phyloP scores from a whole-genome alignment of 129 eudicot genomes.

The Tagetes erecta region DNA sequence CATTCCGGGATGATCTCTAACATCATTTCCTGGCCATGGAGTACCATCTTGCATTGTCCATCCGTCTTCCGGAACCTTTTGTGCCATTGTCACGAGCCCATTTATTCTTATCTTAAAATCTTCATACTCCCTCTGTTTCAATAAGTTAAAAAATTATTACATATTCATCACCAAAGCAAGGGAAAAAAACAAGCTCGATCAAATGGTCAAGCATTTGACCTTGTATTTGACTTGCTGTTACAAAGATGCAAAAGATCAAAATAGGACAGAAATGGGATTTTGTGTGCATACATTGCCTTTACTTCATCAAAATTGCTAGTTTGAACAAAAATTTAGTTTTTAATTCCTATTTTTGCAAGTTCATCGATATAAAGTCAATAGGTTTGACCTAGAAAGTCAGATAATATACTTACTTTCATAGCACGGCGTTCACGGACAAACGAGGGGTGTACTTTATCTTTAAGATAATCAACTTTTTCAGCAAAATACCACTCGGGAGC shows the following conservation, averaged over 20 bases:
- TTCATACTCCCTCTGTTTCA: constrained; percentile 83
- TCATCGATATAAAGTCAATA: neutral
- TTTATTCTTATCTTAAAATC: constrained; percentile 86
- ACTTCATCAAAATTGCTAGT: neutral
- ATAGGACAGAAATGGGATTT: no score
- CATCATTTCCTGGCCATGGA: constrained; percentile 92
- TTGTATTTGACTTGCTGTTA: neutral
- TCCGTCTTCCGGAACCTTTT: constrained; percentile 92
- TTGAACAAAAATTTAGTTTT: neutral
- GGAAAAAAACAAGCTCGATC: neutral
- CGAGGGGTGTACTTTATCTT: constrained; percentile 83
- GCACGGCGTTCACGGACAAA: constrained; percentile 97
- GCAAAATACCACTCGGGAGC: constrained; percentile 97
- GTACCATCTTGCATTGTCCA: constrained; percentile 99
- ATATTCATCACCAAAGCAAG: constrained; percentile 4
- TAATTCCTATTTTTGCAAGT: neutral
- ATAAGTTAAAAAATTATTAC: constrained; percentile 8
- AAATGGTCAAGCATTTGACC: neutral
- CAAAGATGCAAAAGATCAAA: neutral
- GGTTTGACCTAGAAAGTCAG: constrained; percentile 1
- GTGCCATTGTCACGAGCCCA: constrained; percentile 84
- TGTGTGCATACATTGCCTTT: neutral
- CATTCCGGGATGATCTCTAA: constrained; percentile 98
- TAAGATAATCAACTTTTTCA: constrained; percentile 82
- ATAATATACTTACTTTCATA: constrained; percentile 60